Conservation (phyloP, 148 eudicot genomes). For the Silene latifolia region DNA sequence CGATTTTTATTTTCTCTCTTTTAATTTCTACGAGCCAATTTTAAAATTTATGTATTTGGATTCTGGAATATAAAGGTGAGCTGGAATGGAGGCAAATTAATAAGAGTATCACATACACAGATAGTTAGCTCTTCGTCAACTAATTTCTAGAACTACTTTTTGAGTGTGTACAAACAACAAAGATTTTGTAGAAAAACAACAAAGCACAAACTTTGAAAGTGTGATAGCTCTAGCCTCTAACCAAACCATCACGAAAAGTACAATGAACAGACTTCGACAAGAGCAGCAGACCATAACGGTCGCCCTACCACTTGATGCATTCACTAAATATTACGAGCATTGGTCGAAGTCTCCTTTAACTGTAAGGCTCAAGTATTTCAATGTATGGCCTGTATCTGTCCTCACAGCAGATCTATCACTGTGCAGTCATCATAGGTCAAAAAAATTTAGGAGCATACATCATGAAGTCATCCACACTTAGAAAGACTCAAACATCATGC, state of each 20-base stretch:
- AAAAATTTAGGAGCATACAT: constrained; percentile 38
- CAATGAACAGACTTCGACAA: not conserved
- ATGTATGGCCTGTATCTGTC: constrained; percentile 39
- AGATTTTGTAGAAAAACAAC: not conserved
- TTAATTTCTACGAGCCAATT: too few species aligned
- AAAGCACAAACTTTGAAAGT: not conserved
- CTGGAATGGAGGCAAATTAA: not conserved
- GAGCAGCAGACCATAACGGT: not conserved
- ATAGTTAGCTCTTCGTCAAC: not conserved
- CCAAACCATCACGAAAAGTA: not conserved
- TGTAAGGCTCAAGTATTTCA: not conserved
- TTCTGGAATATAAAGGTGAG: not conserved
- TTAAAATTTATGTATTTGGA: not conserved
- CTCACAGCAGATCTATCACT: constrained; percentile 27
- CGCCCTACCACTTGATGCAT: not conserved
- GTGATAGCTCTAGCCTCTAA: not conserved
- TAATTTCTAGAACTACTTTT: not conserved
- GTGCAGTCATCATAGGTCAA: constrained; percentile 35
- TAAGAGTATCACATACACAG: not conserved
- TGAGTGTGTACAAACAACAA: not conserved
- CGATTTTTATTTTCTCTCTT: too few species aligned
- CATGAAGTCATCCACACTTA: constrained; percentile 21
- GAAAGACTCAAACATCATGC: constrained; percentile 29
- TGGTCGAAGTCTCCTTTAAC: not conserved
- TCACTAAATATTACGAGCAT: too few species aligned